Evolutionary conservation across 2,329 filamentous ascomycete genomes (phyloP).

Genomic region (Paradendryphiella salina): DNA sequence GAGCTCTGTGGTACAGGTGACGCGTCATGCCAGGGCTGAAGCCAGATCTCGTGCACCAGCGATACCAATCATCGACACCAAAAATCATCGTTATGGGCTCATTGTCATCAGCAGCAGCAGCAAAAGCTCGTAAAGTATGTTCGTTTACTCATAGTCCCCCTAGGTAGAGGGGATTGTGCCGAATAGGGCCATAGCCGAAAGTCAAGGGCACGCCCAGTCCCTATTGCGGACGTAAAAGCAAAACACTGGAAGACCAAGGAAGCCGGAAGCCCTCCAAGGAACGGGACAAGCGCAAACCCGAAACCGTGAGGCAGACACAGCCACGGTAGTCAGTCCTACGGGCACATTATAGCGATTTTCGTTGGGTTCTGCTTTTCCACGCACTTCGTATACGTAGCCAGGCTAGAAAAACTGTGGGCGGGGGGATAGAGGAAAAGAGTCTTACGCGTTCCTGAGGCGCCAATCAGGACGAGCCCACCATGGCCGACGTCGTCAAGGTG

Average conservation of each 20-base stretch:
- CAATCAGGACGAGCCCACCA: conserved; percentile 5
- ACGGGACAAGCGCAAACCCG: not conserved
- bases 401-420: not conserved
- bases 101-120: no score
- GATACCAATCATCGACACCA: not conserved
- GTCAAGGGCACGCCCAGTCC: not conserved
- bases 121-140: no score
- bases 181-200: not conserved
- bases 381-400: not conserved
- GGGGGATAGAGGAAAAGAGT: not conserved
- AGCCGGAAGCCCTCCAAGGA: not conserved
- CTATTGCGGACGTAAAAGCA: no score
- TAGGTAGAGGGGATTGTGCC: not conserved
- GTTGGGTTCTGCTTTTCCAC: not conserved
- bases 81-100: not conserved
- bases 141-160: no score
- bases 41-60: not conserved
- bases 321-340: conserved; percentile 1
- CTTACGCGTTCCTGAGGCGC: conserved; percentile 13
- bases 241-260: not conserved
- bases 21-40: conserved; percentile 11
- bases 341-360: not conserved
- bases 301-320: not conserved
- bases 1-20: conserved; percentile 4
- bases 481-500: conserved; percentile 5